Percentiles rank a stretch among this genome's conserved stretches.
phyloP scores from a whole-genome alignment of 352 stramenopile species.

The Globisporangium solare region DNA sequence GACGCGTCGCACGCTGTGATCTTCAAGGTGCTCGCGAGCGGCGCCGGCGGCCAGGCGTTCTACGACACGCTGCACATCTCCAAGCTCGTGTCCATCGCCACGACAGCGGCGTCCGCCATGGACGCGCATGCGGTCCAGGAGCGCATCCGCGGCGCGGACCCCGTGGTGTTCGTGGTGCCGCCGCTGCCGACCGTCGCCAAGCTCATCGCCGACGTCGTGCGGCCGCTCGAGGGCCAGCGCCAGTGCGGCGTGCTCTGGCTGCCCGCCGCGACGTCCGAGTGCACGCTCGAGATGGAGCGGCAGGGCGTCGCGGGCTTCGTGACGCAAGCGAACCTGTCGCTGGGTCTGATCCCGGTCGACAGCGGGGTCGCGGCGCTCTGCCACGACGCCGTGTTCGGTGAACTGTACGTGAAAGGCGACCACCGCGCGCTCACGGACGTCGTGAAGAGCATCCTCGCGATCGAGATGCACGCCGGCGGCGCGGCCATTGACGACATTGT shows the following conservation, averaged over 20 bases:
- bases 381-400: constrained; percentile 58
- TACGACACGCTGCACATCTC: constrained; percentile 50
- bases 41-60: constrained; percentile 56
- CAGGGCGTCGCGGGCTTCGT: constrained; percentile 58
- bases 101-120: constrained; percentile 11
- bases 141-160: constrained; percentile 22
- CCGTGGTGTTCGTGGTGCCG: constrained; percentile 52
- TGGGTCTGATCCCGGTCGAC: constrained; percentile 63
- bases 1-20: constrained; percentile 52
- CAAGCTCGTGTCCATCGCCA: constrained; percentile 44
- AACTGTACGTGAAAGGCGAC: constrained; percentile 68
- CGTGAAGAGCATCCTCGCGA: constrained; percentile 52
- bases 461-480: constrained; percentile 39
- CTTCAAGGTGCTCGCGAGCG: constrained; percentile 64
- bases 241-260: constrained; percentile 58
- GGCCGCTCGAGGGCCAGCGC: constrained; percentile 24
- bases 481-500: constrained; percentile 30
- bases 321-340: constrained; percentile 40
- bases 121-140: constrained; percentile 27
- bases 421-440: constrained; percentile 55
- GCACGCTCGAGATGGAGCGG: constrained; percentile 67
- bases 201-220: constrained; percentile 37
- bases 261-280: constrained; percentile 47
- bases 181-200: constrained; percentile 45
- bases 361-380: constrained; percentile 50